phyloP scores from a whole-genome alignment of 176 grass and related monocot genomes.

The Eremochloa ophiuroides region DNA sequence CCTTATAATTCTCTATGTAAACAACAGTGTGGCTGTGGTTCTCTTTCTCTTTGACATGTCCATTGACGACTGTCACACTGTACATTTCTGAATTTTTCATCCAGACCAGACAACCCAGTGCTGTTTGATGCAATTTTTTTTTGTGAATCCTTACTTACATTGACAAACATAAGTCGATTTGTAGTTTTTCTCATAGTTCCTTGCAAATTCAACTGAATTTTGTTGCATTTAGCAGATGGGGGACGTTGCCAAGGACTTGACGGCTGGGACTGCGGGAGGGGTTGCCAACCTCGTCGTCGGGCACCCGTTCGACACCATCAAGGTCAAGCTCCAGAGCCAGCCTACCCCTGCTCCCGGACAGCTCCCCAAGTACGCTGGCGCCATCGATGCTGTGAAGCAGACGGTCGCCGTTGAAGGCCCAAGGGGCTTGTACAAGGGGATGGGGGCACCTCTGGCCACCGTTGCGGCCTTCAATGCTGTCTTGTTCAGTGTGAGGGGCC shows the following conservation, averaged over 20 bases:
- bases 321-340: constrained; percentile 96
- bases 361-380: constrained; percentile 67
- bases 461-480: constrained; percentile 86
- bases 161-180: neutral
- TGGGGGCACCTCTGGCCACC: constrained; percentile 87
- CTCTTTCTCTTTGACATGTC: neutral
- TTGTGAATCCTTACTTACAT: neutral
- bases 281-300: constrained; percentile 71
- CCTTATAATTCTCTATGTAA: neutral
- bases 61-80: neutral
- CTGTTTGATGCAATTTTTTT: neutral
- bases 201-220: neutral
- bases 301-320: constrained; percentile 93
- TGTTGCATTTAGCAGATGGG: constrained; percentile 44
- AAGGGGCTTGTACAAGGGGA: constrained; percentile 83
- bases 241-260: constrained; percentile 77
- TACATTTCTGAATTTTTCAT: neutral
- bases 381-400: constrained; percentile 85
- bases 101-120: neutral
- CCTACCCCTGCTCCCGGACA: constrained; percentile 64
- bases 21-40: neutral
- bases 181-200: neutral
- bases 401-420: constrained; percentile 71
- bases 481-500: constrained; percentile 78
- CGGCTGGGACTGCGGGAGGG: constrained; percentile 67